These are phyloP conservation scores for Kwoniella botswanensis DNA, from an alignment of 768 basidiomycete species.

Conservation along the genomic window DNA sequence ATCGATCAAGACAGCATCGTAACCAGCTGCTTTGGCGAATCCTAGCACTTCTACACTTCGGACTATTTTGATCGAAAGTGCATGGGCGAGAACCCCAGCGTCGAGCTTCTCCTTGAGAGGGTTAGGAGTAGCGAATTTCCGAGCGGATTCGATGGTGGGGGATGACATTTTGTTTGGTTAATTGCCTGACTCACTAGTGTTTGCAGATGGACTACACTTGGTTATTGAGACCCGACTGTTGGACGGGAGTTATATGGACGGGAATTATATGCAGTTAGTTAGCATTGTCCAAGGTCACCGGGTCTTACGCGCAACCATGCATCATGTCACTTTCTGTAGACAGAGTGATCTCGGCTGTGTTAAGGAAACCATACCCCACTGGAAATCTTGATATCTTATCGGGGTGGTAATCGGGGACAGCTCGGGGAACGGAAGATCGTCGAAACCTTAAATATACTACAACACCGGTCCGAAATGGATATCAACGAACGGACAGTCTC, in stretches of 20 bases:
- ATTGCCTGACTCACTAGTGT: background rate
- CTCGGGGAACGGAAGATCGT: conserved; percentile 8
- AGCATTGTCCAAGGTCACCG: background rate
- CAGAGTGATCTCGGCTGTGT: too few species aligned
- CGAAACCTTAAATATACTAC: background rate
- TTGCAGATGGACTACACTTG: background rate
- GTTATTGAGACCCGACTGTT: too few species aligned
- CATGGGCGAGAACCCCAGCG: conserved; percentile 2
- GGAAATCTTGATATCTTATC: conserved; percentile 5
- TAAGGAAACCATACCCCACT: too few species aligned
- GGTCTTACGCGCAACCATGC: too few species aligned
- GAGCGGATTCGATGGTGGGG: background rate
- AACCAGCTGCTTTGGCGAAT: conserved; percentile 39
- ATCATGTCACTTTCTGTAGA: too few species aligned
- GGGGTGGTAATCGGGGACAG: conserved; percentile 6
- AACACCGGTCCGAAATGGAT: conserved; percentile 9
- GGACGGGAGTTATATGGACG: too few species aligned
- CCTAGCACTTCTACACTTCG: conserved; percentile 9
- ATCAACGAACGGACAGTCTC: too few species aligned
- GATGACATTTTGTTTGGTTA: background rate
- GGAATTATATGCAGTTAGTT: background rate
- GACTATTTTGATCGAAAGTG: conserved; percentile 10
- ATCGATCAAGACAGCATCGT: conserved; percentile 43
- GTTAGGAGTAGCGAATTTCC: background rate
- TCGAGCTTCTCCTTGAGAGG: conserved; percentile 6